Conservation (phyloP, 176 grass and related monocot species). For the Pontederia paniculata region DNA sequence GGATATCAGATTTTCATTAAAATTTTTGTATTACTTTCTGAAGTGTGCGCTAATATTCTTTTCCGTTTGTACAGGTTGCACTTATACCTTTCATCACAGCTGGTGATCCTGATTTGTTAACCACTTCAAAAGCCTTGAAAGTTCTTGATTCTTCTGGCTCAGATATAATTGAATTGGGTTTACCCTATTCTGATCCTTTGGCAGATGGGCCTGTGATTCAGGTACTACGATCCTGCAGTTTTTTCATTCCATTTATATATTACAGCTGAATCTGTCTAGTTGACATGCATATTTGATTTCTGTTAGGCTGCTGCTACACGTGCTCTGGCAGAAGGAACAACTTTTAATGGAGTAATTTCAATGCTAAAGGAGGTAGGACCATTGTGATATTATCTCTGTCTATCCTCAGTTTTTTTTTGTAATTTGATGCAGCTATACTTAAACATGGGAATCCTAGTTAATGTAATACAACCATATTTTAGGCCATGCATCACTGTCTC, state of each 20-base stretch:
- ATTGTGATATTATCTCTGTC: neutral
- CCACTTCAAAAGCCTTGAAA: slow-evolving; percentile 77
- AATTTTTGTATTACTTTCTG: neutral
- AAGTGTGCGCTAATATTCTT: neutral
- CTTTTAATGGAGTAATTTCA: slow-evolving; percentile 82
- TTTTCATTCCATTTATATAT: neutral
- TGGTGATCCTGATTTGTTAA: slow-evolving; percentile 78
- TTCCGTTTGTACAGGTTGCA: slow-evolving; percentile 32
- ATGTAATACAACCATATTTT: no score
- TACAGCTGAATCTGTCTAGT: neutral
- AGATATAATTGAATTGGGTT: slow-evolving; percentile 82
- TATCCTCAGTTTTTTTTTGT: neutral
- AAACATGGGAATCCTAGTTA: no score
- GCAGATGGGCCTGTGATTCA: slow-evolving; percentile 98
- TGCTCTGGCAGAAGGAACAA: slow-evolving; percentile 70
- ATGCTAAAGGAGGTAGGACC: slow-evolving; percentile 51
- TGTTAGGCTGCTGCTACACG: slow-evolving; percentile 86
- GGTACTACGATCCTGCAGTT: slow-evolving; percentile 20
- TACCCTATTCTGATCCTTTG: slow-evolving; percentile 85
- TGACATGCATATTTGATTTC: neutral
- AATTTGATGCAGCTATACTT: neutral
- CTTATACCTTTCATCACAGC: slow-evolving; percentile 86
- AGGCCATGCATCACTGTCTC: no score
- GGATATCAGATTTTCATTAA: neutral
- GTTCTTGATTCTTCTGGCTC: slow-evolving; percentile 84